Evolutionary conservation across 306 rosid species (phyloP).

Genomic region (Begonia fuchsioides): DNA sequence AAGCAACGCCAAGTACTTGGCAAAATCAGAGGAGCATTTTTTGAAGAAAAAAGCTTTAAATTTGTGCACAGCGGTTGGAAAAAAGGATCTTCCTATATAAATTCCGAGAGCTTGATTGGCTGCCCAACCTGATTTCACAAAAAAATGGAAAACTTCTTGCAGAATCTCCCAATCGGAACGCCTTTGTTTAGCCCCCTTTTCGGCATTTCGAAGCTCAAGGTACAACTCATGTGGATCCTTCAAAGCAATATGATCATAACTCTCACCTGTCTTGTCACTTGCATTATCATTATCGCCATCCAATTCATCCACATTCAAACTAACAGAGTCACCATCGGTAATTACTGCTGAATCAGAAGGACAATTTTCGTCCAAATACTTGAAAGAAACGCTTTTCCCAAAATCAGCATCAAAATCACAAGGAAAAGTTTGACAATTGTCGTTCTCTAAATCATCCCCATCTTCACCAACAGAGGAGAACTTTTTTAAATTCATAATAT

Average conservation of each 20-base stretch:
- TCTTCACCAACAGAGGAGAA: slow-evolving; percentile 23
- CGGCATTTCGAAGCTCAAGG: slow-evolving; percentile 21
- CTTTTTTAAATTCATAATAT: slow-evolving; percentile 10
- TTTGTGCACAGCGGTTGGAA: slow-evolving; percentile 60
- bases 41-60: slow-evolving; percentile 34
- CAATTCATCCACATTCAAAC: slow-evolving; percentile 16
- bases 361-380: slow-evolving; percentile 14
- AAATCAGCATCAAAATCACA: slow-evolving; percentile 34
- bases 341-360: slow-evolving; percentile 7
- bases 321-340: slow-evolving; percentile 15
- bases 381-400: slow-evolving; percentile 22
- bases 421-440: slow-evolving; percentile 3
- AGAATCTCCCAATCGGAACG: slow-evolving; percentile 30
- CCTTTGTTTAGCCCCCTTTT: slow-evolving; percentile 19
- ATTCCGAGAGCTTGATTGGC: slow-evolving; percentile 81
- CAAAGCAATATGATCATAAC: slow-evolving; percentile 21
- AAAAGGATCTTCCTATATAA: slow-evolving; percentile 79
- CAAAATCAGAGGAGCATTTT: slow-evolving; percentile 41
- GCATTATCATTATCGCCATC: slow-evolving; percentile 9
- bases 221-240: slow-evolving; percentile 49
- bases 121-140: slow-evolving; percentile 70
- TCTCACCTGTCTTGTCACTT: slow-evolving; percentile 13
- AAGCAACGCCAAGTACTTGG: slow-evolving; percentile 38
- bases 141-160: slow-evolving; percentile 20
- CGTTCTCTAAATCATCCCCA: slow-evolving; percentile 11